These are phyloP conservation scores for Cadophora malorum DNA, from an alignment of 2,329 filamentous ascomycete genomes.

Conservation along the genomic window DNA sequence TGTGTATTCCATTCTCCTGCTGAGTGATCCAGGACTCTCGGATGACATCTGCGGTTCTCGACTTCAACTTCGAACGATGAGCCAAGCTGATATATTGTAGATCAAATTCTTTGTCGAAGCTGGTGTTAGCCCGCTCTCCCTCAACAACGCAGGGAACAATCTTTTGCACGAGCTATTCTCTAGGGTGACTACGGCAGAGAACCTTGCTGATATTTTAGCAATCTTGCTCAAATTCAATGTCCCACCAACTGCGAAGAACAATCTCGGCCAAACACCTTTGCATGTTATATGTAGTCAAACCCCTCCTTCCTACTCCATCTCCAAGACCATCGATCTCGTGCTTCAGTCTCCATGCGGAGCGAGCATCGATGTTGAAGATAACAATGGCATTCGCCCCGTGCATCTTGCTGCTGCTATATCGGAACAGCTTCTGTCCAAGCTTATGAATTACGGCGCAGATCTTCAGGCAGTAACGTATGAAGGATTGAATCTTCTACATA, in stretches of 20 bases:
- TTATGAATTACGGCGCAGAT: constrained; percentile 47
- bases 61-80: background rate
- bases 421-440: constrained; percentile 21
- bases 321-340: constrained; percentile 17
- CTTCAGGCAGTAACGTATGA: constrained; percentile 43
- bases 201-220: background rate
- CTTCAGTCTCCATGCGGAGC: constrained; percentile 9
- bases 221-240: constrained; percentile 17
- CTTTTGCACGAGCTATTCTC: constrained; percentile 19
- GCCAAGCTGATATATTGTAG: background rate
- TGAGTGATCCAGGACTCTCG: background rate
- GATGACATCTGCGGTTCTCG: background rate
- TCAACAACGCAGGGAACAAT: constrained; percentile 20
- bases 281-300: constrained; percentile 13
- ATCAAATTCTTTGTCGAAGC: constrained; percentile 24
- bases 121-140: constrained; percentile 23
- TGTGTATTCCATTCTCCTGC: background rate
- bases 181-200: background rate
- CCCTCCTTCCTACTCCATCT: background rate
- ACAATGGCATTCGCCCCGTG: constrained; percentile 34
- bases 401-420: constrained; percentile 30
- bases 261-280: constrained; percentile 23
- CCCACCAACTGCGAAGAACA: constrained; percentile 21
- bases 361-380: constrained; percentile 32
- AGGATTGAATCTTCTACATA: constrained; percentile 49